These are phyloP conservation scores for Trametes punicea DNA, from an alignment of 768 basidiomycete genomes.

Conservation along the genomic window DNA sequence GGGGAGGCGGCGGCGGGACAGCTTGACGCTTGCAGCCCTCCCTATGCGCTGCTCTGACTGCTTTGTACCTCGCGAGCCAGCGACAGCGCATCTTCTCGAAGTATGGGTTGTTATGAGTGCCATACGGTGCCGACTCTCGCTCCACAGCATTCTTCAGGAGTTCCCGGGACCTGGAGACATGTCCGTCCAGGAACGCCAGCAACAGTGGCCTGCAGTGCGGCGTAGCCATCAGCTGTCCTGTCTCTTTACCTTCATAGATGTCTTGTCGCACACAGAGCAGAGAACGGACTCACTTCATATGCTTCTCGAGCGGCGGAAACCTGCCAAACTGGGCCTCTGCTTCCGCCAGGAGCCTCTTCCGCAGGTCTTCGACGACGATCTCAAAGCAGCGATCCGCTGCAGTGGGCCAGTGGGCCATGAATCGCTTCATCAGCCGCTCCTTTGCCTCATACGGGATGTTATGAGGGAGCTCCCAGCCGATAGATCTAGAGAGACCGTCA, in stretches of 20 bases:
- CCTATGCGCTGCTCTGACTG: too few relatives aligned
- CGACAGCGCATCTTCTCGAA: conserved; percentile 19
- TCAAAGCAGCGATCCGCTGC: conserved; percentile 37
- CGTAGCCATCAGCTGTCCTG: too few relatives aligned
- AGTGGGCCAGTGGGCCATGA: conserved; percentile 35
- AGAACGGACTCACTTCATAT: conserved; percentile 34
- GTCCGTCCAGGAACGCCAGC: conserved; percentile 22
- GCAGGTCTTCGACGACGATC: conserved; percentile 31
- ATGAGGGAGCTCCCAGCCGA: conserved; percentile 42
- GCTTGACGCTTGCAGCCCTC: background rate
- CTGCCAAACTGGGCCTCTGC: conserved; percentile 38
- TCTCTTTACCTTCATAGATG: too few relatives aligned
- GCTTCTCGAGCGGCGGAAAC: conserved; percentile 34
- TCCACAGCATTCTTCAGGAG: conserved; percentile 34
- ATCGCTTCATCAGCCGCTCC: conserved; percentile 33
- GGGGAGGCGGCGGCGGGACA: background rate
- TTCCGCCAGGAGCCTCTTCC: conserved; percentile 25
- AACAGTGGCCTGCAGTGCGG: conserved; percentile 21
- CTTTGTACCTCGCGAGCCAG: conserved; percentile 23
- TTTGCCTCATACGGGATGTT: conserved; percentile 42
- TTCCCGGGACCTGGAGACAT: conserved; percentile 23
- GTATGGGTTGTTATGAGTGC: conserved; percentile 35
- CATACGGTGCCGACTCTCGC: conserved; percentile 39
- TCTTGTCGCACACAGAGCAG: conserved; percentile 30
- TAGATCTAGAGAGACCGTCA: conserved; percentile 35